Base-by-base conservation (phyloP, 1,139 yeast genomes). In the Lodderomyces orthopsilosis region DNA sequence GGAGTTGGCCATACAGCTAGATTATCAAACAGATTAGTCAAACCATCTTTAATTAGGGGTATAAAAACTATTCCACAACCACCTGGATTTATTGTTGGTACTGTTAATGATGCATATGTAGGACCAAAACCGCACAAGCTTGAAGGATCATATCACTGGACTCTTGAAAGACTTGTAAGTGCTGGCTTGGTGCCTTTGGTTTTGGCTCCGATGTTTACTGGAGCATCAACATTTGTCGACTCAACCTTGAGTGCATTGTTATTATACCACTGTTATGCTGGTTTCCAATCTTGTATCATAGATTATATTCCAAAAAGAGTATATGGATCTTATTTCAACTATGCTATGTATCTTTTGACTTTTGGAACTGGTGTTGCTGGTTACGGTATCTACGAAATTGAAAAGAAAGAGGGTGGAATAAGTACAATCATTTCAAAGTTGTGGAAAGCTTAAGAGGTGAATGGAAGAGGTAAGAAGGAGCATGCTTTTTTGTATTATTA, bases 71-170 rank as follows among this genome's bases (percentile, higher is more conserved):
- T 72, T 47, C 75, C 76, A 40, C 86, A 83, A 59, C 89, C 89
- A 14, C 80, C 87, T 36, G 91, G 91, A 10, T 66, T 73, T 53
- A 75, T 85, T 44, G 75, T 74, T 30, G 95, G 94, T 14, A 77
- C 84, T 18, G 91, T 86, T 41, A 90, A 90, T 63, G 96, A 90
- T 47, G 85, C 96, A 5, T 81, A 78, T 52, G 76, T 77, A 40
- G 70, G 77, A 15, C 95, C 95, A 34, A 65, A 70, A 42, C 65
- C 83, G 2, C 74, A 78, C 58, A 70, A 74, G 55, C 64, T 74
- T 52, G 91, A 87, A 57, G 97, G 97, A 24, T 83, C 95, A 4
- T 82, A 79, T 62, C 97, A 90, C 70, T 90, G 96, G 96, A 70
- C 89, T 12, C 81, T 84, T 56, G 97, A 91, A 63, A 77, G 90